These are phyloP conservation scores for Eucalyptus coolabah DNA, from an alignment of 345 rosid species.

Conservation along the genomic window DNA sequence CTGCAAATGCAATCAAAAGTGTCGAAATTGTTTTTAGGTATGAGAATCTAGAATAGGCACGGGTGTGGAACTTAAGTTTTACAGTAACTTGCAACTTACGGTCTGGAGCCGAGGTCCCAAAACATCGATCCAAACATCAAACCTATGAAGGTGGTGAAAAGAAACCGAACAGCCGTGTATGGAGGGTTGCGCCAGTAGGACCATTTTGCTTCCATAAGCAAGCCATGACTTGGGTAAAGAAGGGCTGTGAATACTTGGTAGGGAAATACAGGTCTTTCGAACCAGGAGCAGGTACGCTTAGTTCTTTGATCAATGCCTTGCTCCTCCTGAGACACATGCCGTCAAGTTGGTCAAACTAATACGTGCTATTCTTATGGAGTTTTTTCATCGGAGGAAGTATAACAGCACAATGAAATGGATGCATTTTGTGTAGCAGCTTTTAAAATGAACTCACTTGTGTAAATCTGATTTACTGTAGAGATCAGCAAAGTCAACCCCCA, in stretches of 20 bases:
- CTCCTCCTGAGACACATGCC: constrained; percentile 38
- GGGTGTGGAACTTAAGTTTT: background rate
- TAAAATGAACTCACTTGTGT: constrained; percentile 19
- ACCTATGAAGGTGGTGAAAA: constrained; percentile 43
- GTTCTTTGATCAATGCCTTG: constrained; percentile 41
- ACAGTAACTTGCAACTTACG: constrained; percentile 12
- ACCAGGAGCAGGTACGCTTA: constrained; percentile 46
- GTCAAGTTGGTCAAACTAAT: background rate
- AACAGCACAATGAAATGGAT: background rate
- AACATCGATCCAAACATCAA: constrained; percentile 59
- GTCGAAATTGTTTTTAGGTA: background rate
- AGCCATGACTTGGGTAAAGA: constrained; percentile 40
- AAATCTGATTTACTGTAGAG: constrained; percentile 48
- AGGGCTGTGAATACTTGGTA: constrained; percentile 38
- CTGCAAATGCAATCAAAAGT: constrained; percentile 1
- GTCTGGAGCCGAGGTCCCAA: constrained; percentile 61
- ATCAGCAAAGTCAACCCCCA: constrained; percentile 51
- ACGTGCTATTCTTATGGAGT: background rate
- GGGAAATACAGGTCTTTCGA: constrained; percentile 46
- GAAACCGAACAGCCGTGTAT: constrained; percentile 57
- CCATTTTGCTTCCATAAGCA: constrained; percentile 70
- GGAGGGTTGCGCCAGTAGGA: constrained; percentile 79
- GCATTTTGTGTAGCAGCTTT: background rate
- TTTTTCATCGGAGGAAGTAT: background rate
- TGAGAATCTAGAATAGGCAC: background rate